Conservation (phyloP, 2,329 filamentous ascomycete genomes). For the Aureobasidium sp. region DNA sequence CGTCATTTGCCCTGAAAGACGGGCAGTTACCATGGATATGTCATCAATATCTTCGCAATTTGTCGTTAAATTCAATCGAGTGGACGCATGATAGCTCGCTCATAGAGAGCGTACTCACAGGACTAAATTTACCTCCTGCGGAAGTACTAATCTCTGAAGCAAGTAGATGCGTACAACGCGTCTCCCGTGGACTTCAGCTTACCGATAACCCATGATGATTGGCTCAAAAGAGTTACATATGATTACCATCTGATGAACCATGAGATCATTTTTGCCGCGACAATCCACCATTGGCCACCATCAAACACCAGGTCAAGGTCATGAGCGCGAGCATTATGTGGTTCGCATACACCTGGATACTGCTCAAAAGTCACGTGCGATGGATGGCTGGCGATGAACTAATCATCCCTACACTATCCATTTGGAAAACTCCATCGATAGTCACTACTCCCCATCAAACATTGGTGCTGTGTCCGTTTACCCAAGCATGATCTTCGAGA, state of each 20-base stretch:
- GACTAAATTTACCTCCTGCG: not conserved
- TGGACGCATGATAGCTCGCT: constrained; percentile 1
- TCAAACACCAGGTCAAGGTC: too few species aligned
- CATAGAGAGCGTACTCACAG: not conserved
- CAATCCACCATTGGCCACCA: too few species aligned
- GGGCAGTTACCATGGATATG: constrained; percentile 6
- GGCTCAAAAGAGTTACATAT: too few species aligned
- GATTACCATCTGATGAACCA: too few species aligned
- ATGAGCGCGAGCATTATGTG: too few species aligned
- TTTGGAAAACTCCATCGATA: constrained; percentile 46
- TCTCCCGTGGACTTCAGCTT: constrained; percentile 1
- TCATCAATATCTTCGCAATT: constrained; percentile 9
- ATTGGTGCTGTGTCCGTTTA: constrained; percentile 42
- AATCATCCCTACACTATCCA: too few species aligned
- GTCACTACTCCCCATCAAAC: constrained; percentile 38
- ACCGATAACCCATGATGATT: not conserved
- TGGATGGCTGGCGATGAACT: too few species aligned
- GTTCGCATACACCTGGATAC: too few species aligned
- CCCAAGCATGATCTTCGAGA: constrained; percentile 39
- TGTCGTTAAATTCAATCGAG: not conserved
- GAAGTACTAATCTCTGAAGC: not conserved
- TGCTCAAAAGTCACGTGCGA: too few species aligned
- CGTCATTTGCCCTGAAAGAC: not conserved
- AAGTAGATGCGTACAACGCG: not conserved
- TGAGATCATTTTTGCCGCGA: too few species aligned